Percentiles rank a stretch among this genome's conserved stretches.
Conservation (phyloP, 2,329 filamentous ascomycete genomes). For the Daldinia sp. region DNA sequence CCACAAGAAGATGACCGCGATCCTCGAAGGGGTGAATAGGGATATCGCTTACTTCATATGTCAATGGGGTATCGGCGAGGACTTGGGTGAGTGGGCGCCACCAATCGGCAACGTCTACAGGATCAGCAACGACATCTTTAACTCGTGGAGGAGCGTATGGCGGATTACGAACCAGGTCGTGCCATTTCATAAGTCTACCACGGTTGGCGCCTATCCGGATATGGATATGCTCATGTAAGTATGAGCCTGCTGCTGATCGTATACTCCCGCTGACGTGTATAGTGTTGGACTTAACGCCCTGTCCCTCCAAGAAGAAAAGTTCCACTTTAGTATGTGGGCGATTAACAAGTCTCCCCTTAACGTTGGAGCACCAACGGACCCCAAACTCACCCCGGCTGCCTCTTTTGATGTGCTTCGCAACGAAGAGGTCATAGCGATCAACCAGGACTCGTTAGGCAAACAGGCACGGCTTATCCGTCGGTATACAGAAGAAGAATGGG, state of each 20-base stretch:
- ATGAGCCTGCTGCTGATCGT: neutral
- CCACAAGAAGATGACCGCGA: conserved; percentile 57
- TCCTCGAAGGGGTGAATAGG: conserved; percentile 51
- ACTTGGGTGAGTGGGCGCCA: conserved; percentile 57
- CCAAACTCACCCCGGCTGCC: conserved; percentile 47
- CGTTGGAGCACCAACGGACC: conserved; percentile 56
- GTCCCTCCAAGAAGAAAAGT: conserved; percentile 57
- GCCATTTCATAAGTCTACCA: conserved; percentile 55
- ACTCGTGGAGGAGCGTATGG: conserved; percentile 60
- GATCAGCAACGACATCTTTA: conserved; percentile 63
- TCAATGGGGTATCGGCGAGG: conserved; percentile 60
- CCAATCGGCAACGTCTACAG: conserved; percentile 57
- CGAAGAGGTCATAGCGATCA: conserved; percentile 63
- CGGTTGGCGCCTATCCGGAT: conserved; percentile 58
- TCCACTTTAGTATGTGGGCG: conserved; percentile 62
- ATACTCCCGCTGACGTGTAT: neutral
- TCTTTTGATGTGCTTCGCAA: conserved; percentile 58
- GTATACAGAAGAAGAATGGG: conserved; percentile 58
- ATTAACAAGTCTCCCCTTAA: conserved; percentile 60
- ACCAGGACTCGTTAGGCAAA: conserved; percentile 62
- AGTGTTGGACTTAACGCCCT: conserved; percentile 58
- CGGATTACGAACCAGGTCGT: conserved; percentile 61
- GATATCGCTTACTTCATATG: conserved; percentile 60
- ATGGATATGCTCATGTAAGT: conserved; percentile 61
- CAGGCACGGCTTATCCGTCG: conserved; percentile 60